Evolutionary conservation across 768 basidiomycete species (phyloP).

Genomic region (Hirschioporus abietinus): DNA sequence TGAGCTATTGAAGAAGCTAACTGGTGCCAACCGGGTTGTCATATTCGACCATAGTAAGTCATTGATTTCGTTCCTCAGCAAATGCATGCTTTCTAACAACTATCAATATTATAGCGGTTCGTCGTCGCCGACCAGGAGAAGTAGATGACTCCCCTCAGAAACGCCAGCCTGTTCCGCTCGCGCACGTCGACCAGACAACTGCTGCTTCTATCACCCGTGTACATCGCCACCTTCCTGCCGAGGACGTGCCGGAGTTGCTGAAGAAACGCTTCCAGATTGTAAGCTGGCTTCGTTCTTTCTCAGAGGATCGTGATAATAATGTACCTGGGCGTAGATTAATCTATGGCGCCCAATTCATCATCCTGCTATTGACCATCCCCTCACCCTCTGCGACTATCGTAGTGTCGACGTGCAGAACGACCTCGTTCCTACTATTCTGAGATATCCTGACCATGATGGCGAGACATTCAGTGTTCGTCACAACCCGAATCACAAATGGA

Average conservation of each 20-base stretch:
- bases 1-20: slow-evolving; percentile 32
- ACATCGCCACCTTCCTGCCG: slow-evolving; percentile 42
- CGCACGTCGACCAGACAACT: slow-evolving; percentile 51
- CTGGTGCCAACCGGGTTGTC: slow-evolving; percentile 33
- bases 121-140: slow-evolving; percentile 36
- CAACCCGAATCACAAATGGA: slow-evolving; percentile 46
- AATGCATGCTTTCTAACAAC: not conserved
- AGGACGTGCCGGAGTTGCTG: slow-evolving; percentile 39
- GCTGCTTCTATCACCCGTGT: slow-evolving; percentile 40
- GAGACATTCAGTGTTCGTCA: slow-evolving; percentile 45
- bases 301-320: not conserved
- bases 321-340: slow-evolving; percentile 31
- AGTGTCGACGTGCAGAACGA: slow-evolving; percentile 38
- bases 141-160: slow-evolving; percentile 29
- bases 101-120: slow-evolving; percentile 30
- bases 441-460: slow-evolving; percentile 46
- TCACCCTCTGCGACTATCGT: slow-evolving; percentile 47
- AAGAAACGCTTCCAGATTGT: slow-evolving; percentile 45
- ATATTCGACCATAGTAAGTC: slow-evolving; percentile 38
- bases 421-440: slow-evolving; percentile 37
- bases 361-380: slow-evolving; percentile 44
- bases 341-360: slow-evolving; percentile 53
- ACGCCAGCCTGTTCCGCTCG: slow-evolving; percentile 36
- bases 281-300: not conserved
- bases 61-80: not conserved